Percentiles rank a stretch among this genome's conserved stretches.
phyloP scores from a whole-genome alignment of 441 rosid species.

The Erysimum pusillum region DNA sequence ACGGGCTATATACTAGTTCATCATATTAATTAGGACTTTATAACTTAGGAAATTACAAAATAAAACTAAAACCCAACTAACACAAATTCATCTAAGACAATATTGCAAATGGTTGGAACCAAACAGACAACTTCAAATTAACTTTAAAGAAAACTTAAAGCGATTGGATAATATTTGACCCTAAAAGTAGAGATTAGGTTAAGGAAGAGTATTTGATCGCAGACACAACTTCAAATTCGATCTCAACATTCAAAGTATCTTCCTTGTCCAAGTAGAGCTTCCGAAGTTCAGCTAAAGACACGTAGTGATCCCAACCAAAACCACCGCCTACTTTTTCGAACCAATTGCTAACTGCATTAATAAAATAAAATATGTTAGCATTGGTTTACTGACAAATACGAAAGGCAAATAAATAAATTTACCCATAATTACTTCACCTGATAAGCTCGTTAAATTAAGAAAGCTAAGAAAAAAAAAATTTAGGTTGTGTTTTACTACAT shows the following conservation, averaged over 20 bases:
- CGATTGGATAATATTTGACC: too few species aligned
- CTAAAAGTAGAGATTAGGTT: neutral
- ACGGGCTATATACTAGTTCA: too few species aligned
- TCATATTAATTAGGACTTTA: too few species aligned
- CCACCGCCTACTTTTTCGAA: accelerated
- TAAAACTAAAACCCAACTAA: too few species aligned
- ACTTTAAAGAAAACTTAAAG: too few species aligned
- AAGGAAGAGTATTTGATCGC: slow-evolving; percentile 4
- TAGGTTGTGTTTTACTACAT: neutral
- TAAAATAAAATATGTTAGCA: neutral
- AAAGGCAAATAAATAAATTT: neutral
- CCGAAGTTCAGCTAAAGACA: neutral
- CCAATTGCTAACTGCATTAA: neutral
- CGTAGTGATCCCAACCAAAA: neutral
- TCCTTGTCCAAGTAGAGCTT: slow-evolving; percentile 11
- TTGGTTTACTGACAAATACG: too few species aligned
- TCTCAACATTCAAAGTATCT: slow-evolving; percentile 11
- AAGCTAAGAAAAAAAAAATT: neutral
- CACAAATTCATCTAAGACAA: too few species aligned
- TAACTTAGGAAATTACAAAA: too few species aligned
- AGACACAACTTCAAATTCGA: slow-evolving; percentile 23
- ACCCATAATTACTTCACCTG: neutral
- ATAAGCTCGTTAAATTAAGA: neutral
- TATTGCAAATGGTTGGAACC: too few species aligned
- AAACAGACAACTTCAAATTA: too few species aligned